Conservation (phyloP, 148 eudicot genomes). For the Vaccinium corymbosum region DNA sequence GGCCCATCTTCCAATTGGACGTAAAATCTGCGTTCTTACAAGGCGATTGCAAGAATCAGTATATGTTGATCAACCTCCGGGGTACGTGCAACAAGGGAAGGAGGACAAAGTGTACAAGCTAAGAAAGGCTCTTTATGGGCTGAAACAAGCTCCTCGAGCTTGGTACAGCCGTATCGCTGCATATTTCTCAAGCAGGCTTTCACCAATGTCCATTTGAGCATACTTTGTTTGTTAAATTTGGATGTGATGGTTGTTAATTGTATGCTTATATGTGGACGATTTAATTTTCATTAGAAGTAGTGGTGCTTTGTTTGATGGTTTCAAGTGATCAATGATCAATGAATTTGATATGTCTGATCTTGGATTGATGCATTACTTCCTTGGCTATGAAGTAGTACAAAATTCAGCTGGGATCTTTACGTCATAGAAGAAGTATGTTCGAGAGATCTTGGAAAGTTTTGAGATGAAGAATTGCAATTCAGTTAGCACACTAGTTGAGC, state of each 20-base stretch:
- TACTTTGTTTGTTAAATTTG: neutral
- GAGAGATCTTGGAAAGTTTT: neutral
- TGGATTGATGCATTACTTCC: no score
- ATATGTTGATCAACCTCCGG: neutral
- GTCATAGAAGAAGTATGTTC: neutral
- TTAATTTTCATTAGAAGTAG: no score
- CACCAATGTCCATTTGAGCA: constrained; percentile 8
- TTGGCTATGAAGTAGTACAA: no score
- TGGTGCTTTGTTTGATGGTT: no score
- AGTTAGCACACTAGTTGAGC: neutral
- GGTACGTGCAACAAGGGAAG: neutral
- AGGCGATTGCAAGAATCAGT: no score
- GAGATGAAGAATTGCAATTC: neutral
- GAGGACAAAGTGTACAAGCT: neutral
- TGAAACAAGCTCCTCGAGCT: constrained; percentile 4
- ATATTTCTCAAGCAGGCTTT: constrained; percentile 6
- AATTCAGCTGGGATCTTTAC: no score
- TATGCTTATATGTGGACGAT: neutral
- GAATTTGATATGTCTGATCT: no score
- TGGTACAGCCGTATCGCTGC: neutral
- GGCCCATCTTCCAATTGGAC: neutral
- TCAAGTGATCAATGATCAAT: no score
- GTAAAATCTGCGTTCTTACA: neutral
- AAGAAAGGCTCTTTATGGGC: neutral
- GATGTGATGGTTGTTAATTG: neutral